Conservation (phyloP, 306 rosid genomes). For the Cucurbita argyrosperma region DNA sequence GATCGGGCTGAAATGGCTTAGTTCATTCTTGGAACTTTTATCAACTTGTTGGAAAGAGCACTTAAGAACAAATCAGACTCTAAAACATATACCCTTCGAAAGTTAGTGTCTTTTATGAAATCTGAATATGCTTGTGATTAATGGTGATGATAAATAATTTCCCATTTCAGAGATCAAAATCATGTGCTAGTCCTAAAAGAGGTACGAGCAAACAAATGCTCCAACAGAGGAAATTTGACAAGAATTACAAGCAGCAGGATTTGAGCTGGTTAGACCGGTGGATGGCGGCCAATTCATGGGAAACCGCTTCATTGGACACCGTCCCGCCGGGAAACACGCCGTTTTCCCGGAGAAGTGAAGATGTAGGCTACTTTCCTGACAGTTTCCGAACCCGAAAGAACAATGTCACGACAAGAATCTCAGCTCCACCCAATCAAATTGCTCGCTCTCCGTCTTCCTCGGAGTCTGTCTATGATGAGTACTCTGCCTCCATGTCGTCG, state of each 20-base stretch:
- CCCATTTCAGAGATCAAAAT: conserved; percentile 36
- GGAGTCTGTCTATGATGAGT: conserved; percentile 42
- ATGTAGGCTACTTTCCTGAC: conserved; percentile 19
- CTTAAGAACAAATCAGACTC: too few species aligned
- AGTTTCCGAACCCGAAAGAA: conserved; percentile 35
- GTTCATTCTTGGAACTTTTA: too few species aligned
- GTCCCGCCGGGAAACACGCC: conserved; percentile 30
- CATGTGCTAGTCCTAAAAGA: conserved; percentile 43
- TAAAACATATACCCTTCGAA: too few species aligned
- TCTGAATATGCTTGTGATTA: not conserved
- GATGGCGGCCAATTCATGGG: conserved; percentile 76
- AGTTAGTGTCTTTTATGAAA: too few species aligned
- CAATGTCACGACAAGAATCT: conserved; percentile 38
- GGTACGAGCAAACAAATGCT: conserved; percentile 21
- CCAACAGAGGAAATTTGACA: conserved; percentile 22
- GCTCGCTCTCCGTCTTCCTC: conserved; percentile 39
- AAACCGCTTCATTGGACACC: conserved; percentile 33
- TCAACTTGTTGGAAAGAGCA: too few species aligned
- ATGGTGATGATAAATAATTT: not conserved
- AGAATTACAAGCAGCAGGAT: conserved; percentile 20
- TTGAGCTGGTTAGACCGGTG: conserved; percentile 56
- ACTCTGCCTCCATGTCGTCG: conserved; percentile 34
- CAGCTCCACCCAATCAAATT: conserved; percentile 27
- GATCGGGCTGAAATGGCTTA: too few species aligned
- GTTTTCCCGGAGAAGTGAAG: conserved; percentile 29